Conservation (phyloP, 257 asterid genomes). For the Petunia axillaris region DNA sequence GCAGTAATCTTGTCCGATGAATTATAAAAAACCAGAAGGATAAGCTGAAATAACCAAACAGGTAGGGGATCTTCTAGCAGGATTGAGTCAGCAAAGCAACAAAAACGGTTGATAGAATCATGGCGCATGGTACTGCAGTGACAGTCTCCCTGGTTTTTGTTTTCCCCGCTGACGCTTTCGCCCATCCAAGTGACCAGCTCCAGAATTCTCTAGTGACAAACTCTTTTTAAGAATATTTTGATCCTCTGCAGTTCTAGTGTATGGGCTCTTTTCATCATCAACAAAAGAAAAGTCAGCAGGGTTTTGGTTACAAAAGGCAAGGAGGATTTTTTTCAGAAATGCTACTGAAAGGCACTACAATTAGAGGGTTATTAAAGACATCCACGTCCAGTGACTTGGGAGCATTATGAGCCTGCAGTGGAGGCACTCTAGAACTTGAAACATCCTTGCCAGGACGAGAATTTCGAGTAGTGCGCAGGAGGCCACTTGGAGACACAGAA, state of each 20-base stretch:
- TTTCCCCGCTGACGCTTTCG: slow-evolving; percentile 37
- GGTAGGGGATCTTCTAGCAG: no score
- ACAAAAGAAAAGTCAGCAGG: slow-evolving; percentile 76
- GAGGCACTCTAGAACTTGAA: neutral
- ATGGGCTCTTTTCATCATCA: slow-evolving; percentile 46
- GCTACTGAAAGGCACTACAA: slow-evolving; percentile 5
- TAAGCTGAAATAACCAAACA: no score
- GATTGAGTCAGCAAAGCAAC: no score
- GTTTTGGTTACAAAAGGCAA: slow-evolving; percentile 49
- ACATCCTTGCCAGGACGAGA: slow-evolving; percentile 24
- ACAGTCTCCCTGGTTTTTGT: slow-evolving; percentile 25
- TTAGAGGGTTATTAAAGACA: neutral
- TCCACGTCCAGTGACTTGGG: slow-evolving; percentile 16
- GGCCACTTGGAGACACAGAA: neutral
- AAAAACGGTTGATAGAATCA: no score
- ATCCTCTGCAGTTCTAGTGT: slow-evolving; percentile 49
- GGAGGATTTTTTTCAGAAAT: neutral
- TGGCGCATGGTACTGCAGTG: neutral
- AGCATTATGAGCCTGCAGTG: neutral
- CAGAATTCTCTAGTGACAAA: slow-evolving; percentile 18
- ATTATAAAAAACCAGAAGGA: no score
- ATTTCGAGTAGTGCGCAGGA: neutral
- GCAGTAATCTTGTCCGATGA: no score
- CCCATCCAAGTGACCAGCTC: slow-evolving; percentile 31
- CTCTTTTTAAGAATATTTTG: slow-evolving; percentile 38